phyloP scores from a whole-genome alignment of 352 stramenopile species.

The Phytopythium chamaehyphon region DNA sequence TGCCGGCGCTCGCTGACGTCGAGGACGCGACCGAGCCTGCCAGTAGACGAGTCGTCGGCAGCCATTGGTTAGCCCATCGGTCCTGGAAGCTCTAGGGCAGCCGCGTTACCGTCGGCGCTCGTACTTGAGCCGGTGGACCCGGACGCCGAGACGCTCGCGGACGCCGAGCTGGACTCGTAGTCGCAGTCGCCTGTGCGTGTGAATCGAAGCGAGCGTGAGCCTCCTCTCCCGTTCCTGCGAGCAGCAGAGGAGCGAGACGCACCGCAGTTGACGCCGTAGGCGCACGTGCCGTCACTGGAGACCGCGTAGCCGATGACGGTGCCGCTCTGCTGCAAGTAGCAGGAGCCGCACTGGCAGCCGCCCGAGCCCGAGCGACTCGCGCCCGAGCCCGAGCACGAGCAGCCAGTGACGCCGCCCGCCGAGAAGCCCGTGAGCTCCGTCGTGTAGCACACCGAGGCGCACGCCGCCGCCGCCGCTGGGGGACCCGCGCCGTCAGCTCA shows the following conservation, averaged over 20 bases:
- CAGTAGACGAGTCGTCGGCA: neutral
- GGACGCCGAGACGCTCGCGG: neutral
- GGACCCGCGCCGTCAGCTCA: too few relatives aligned
- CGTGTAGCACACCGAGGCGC: slow-evolving; percentile 35
- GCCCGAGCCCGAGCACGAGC: slow-evolving; percentile 29
- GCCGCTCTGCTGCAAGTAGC: slow-evolving; percentile 21
- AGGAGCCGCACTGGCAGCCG: slow-evolving; percentile 38
- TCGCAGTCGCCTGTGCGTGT: neutral
- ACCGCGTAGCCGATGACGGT: slow-evolving; percentile 27
- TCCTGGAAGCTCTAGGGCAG: neutral
- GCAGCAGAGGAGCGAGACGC: too few relatives aligned
- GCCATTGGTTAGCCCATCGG: neutral
- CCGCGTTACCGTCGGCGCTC: neutral
- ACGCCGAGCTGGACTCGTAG: neutral
- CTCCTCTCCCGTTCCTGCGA: neutral
- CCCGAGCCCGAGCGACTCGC: slow-evolving; percentile 14
- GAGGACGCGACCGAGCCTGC: neutral
- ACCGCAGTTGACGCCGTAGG: slow-evolving; percentile 25
- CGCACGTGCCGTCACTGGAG: slow-evolving; percentile 21
- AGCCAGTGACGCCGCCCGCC: slow-evolving; percentile 20
- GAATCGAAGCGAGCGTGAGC: neutral
- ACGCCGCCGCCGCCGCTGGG: slow-evolving; percentile 14
- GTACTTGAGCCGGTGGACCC: neutral
- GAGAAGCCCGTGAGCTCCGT: slow-evolving; percentile 36
- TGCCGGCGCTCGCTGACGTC: neutral